Base-by-base conservation (phyloP, 2,329 filamentous ascomycete species). In the Xylaria sp. region DNA sequence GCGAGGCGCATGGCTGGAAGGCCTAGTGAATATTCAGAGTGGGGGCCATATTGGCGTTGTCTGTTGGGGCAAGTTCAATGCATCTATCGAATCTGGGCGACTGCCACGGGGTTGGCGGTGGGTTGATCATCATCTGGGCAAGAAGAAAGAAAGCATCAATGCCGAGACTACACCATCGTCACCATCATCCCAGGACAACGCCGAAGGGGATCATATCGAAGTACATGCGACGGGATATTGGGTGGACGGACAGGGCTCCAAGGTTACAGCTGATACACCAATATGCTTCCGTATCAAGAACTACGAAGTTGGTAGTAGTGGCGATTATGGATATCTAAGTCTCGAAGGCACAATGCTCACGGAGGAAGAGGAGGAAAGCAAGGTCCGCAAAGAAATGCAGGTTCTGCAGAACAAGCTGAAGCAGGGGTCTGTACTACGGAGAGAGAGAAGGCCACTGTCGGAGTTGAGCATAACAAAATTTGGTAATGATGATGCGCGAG, bases 11-110 rank as follows among this genome's bases (percentile, higher is more conserved):
- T 87, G 85, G 76, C 84, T 98, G 72, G 89, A 93, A 67, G 95
- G 92, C 10, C 88, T 84, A 68, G 85, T 97, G 58, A 95, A 94
- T 71, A 81, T 97, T 29, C 92, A 96, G 73, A 94, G 90, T 48
- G 91, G 95, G 69, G 92, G 92, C 6, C 92, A 97, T 72, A 83
- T 99, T 6, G 93, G 94, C 19, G 85, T 97, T 2, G 87, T 96
- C 10, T 95, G 92, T 75, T 93, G 92, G 78, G 94, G 94, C 75
- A 87, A 92, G 67, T 98, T 98, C 82, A 96, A 95, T 68, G 91
- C 94, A 1, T 92, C 90, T 43, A 91, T 99, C 62, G 90, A 94
- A 70, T 83, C 89, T 21, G 86, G 85, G 63, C 83, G 91, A 35
- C 80, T 99, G 15, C 95, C 95, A 0, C 76, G 79, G 13, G 84